Base-by-base conservation (phyloP, 345 rosid genomes). In the Mercurialis annua region DNA sequence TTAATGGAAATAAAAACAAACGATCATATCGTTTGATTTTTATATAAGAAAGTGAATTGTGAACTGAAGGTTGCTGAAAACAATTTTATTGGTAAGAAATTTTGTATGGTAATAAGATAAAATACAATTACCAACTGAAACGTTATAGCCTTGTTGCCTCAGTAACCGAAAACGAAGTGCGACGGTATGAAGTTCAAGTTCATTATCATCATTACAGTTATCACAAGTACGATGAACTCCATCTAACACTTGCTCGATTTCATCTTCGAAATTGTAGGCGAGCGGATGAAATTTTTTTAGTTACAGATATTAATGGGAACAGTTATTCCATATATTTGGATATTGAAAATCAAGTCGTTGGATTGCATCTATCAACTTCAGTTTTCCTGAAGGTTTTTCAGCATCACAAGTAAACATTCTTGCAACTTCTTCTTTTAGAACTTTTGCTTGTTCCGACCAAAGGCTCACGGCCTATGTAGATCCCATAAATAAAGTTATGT, bases 101-200 rank as follows among this genome's bases (percentile, higher is more conserved):
- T 40, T 40, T 14, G 1, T 3, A 40, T 40, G 44, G 10, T 40
- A 40, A 15, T 0, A 26, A 24, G 52, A 63, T 30, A 11, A 4
- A 18, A 40, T 40, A 1, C 1, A 11, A 6, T 65, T 63, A 70
- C 68, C 78, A 0, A 44, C 10, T 0, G 73, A 51, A 50, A 71
- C 64, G 18, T 30, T 15, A 14, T 40, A 34, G 10, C 82, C 76
- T 6, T 67, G 72, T 47, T 78, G 60, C n/a, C 78, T 52, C 6
- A 70, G 58, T 47, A 73, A 18, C 3, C 70, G 75, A 60, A 77
- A 77, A 26, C 49, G 55, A 33, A 73, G 69, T 48, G 81, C 67
- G 14, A 24, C 51, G 0, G 55, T 51, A 54, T 15, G 3, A 11
- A 74, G 69, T 4, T 66, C 63, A 2, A n/a, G n/a, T n/a, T 43